Evolutionary conservation across 1,284 basidiomycete genomes (phyloP).

Genomic region (Austroboletus rostrupii): DNA sequence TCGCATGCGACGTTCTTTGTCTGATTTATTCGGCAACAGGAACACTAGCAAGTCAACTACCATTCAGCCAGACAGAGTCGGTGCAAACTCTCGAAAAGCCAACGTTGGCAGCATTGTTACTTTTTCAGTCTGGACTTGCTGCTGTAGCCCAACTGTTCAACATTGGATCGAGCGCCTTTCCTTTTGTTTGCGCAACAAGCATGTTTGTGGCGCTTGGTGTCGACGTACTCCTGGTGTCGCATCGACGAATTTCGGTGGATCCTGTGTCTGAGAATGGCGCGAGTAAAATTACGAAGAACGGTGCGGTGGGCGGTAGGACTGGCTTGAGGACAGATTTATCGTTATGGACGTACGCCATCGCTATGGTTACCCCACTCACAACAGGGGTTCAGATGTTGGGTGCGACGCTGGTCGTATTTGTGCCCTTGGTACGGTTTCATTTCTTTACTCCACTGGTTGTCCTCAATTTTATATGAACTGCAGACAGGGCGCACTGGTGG

Average conservation of each 20-base stretch:
- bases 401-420: slow-evolving; percentile 83
- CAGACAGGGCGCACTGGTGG: slow-evolving; percentile 74
- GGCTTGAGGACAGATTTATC: slow-evolving; percentile 38
- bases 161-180: slow-evolving; percentile 68
- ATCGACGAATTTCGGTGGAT: not conserved
- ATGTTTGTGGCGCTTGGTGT: slow-evolving; percentile 50
- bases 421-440: slow-evolving; percentile 68
- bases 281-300: not conserved
- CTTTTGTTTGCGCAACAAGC: slow-evolving; percentile 56
- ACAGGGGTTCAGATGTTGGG: slow-evolving; percentile 69
- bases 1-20: not conserved
- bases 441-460: not conserved
- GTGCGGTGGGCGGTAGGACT: not conserved
- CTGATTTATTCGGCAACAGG: slow-evolving; percentile 34
- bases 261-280: not conserved
- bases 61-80: slow-evolving; percentile 36
- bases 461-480: not conserved
- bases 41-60: slow-evolving; percentile 51
- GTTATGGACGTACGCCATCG: slow-evolving; percentile 65
- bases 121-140: slow-evolving; percentile 55
- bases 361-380: slow-evolving; percentile 58
- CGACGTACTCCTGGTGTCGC: slow-evolving; percentile 41
- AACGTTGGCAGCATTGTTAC: slow-evolving; percentile 60
- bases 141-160: slow-evolving; percentile 54
- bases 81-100: slow-evolving; percentile 23